Evolutionary conservation across 257 asterid genomes (phyloP), one percentile per base, ranked within the genome.

Genomic region (Penstemon barbatus): DNA sequence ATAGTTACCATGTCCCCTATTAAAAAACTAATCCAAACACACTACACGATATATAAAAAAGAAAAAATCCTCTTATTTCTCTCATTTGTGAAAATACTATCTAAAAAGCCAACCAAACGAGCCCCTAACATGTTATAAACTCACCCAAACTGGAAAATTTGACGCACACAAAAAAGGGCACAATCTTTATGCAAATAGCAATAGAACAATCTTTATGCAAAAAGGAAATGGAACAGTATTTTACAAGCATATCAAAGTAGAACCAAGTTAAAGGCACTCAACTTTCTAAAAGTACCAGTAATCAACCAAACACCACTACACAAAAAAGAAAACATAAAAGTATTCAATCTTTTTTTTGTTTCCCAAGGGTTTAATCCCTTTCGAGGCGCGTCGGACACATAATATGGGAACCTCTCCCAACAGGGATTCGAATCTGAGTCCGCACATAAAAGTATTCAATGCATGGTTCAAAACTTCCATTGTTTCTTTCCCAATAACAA

Each of bases 191-290:
- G 12, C 52, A 46, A 46, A 46, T 0, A 46, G 12, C 7, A 3
- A 38, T 1, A 38, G 13, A 65, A 63, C 25, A 19, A 53, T n/a
- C 52, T 54, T 61, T 51, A 12, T n/a, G 19, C 38, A 37, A 69
- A 67, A 52, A 50, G 64, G 51, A 6, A 42, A 42, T 44, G 33
- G 18, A 9, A 0, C 5, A 3, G 15, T 49, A 49, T 5, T 54
- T 69, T 48, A 50, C 25, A 55, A 38, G 63, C 5, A 55, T 9
- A 58, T 15, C 19, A 51, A 50, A 46, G 74, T 54, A 15, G 63
- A 72, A 68, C 66, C 41, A 61, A 51, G 45, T 19, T 11, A 69
- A 74, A 79, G 84, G 61, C 49, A 33, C 72, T 67, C 75, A 73
- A 51, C 84, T 80, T 80, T 80, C 15, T 8, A 40, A 36, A 5